A percentile compares a stretch with the other conserved stretches of the same genome.
phyloP scores from a whole-genome alignment of 1,284 basidiomycete species.

The Limonomyces culmigenus region DNA sequence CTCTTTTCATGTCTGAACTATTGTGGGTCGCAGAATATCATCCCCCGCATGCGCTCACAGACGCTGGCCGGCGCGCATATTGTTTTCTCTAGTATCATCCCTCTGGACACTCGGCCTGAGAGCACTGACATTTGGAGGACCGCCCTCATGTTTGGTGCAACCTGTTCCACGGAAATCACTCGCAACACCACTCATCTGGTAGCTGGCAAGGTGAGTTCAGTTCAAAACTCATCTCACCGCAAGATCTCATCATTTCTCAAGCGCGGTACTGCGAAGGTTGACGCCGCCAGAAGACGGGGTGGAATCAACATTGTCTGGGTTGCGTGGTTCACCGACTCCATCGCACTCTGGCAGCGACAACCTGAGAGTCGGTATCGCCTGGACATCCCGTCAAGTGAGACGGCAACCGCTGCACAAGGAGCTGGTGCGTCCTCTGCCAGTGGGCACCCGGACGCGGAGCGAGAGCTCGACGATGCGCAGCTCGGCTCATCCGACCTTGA shows the following conservation, averaged over 20 bases:
- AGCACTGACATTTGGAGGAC: constrained; percentile 78
- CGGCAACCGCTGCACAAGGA: constrained; percentile 12
- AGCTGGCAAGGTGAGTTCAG: constrained; percentile 52
- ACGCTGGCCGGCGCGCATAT: constrained; percentile 68
- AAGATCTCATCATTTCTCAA: constrained; percentile 14
- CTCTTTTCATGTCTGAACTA: constrained; percentile 4
- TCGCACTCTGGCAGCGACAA: constrained; percentile 65
- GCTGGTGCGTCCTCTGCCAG: constrained; percentile 30
- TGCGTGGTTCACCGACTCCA: constrained; percentile 76
- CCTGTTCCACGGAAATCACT: constrained; percentile 54
- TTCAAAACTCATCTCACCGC: constrained; percentile 1
- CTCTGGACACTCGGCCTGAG: constrained; percentile 66
- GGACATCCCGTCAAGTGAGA: constrained; percentile 22
- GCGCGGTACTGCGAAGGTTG: constrained; percentile 84
- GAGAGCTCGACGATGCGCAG: too few relatives aligned
- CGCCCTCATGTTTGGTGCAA: constrained; percentile 80
- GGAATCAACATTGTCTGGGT: constrained; percentile 79
- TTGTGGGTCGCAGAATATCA: constrained; percentile 42
- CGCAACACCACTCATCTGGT: constrained; percentile 79
- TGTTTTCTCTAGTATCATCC: constrained; percentile 88
- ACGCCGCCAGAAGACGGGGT: constrained; percentile 52
- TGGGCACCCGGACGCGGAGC: constrained; percentile 35
- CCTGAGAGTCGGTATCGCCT: constrained; percentile 60
- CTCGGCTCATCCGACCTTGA: constrained; percentile 56
- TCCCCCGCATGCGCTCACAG: constrained; percentile 61